Base-by-base conservation (phyloP, 345 rosid species). In the Hevea brasiliensis region DNA sequence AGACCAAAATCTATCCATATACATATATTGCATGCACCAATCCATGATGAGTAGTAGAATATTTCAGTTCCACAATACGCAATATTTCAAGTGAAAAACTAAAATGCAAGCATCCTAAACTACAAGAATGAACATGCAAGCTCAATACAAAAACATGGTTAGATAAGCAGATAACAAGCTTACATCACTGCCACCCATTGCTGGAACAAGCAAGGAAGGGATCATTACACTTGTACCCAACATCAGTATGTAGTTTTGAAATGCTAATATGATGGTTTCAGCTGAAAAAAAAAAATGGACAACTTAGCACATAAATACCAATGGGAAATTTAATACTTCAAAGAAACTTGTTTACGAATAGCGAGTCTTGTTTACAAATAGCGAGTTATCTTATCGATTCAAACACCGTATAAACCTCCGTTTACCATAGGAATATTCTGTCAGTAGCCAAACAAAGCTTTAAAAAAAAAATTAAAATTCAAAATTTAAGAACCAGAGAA, bases 141-240 rank as follows among this genome's bases (percentile, higher is more conserved):
- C 26, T 44, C 14, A 27, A 15, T n/a, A 13, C 40, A n/a, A 23
- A 32, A 68, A 35, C 18, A 47, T 55, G 9, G 37, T n/a, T 12
- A 59, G 55, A 3, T 8, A 51, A 48, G 26, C 18, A 44, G 29
- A 9, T 17, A 55, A 72, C 7, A 56, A 17, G 24, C 82, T 79
- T 53, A 79, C 82, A 29, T 70, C 75, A 60, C 55, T 79, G 68
- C 82, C 82, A 27, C 82, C 82, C 82, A 79, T 79, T 20, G 78
- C 78, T 1, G 82, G 78, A 48, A 79, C 82, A 1, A 79, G 69
- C 40, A 79, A 17, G 0, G 82, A 74, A 71, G 82, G 82, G 55
- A 79, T 79, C 82, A 79, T 79, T 11, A 79, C 78, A 21, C 78
- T 79, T 59, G 82, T 79, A 54, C 82, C 82, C 64, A 79, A 45